Evolutionary conservation across 805 yeast species (phyloP), one percentile per base, ranked within the genome.

Genomic region (Scheffersomyces spartinae): DNA sequence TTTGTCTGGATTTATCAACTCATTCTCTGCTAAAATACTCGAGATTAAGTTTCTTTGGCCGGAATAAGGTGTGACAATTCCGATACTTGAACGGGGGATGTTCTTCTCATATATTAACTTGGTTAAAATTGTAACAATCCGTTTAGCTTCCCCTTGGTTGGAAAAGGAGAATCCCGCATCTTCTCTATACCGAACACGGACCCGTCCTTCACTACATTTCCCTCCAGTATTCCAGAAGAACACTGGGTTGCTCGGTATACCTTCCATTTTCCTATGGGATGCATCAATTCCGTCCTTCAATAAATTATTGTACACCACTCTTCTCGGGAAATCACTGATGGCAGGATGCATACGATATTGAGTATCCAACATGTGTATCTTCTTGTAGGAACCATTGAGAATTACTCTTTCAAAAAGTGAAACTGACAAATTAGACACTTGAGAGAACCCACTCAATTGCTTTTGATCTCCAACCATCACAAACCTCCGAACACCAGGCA

Each of bases 381-480:
- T 59, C 15, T 54, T 49, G 40, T 71, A 74, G 1, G 77, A 64
- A 3, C 78, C 80, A 44, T 74, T 76, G 20, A 57, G 46, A 24
- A 78, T 45, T 3, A 74, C 68, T 41, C 88, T 58, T 52, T 78
- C 84, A 39, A 78, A 78, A 29, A 78, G 47, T 2, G 84, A 75
- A 52, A 71, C 57, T 27, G 76, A 75, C 31, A 78, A 52, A 29
- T 70, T 66, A 25, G 81, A 80, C 13, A 76, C 71, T 36, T 74
- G 72, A 4, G 82, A 70, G 44, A 76, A 78, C 34, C 80, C 71
- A 43, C 80, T 71, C 53, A 78, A 58, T 46, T 78, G 88, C 32
- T 71, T 74, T 38, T 77, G 81, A 48, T 78, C 88, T 33, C 85
- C 86, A 19, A 73, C 85, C 42, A 78, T 71, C 3, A 76, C 70